Evolutionary conservation across 2,329 filamentous ascomycete genomes (phyloP).

Genomic region (Clonostachys rosea): DNA sequence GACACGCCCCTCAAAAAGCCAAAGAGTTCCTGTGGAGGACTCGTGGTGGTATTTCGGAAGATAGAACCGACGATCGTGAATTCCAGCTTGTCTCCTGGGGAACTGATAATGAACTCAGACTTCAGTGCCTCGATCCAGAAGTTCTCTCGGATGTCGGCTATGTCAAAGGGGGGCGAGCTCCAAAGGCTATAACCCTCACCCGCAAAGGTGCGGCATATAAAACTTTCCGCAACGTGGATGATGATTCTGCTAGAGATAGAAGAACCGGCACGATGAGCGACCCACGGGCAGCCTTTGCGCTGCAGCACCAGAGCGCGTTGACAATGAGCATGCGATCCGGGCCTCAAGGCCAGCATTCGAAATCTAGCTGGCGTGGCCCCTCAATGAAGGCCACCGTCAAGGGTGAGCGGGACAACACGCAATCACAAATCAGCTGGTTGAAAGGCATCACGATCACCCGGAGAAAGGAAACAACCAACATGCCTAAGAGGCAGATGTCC

Average conservation of each 20-base stretch:
- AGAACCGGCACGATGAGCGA: conserved; percentile 59
- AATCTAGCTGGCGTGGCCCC: conserved; percentile 45
- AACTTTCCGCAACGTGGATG: conserved; percentile 73
- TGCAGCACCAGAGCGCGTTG: conserved; percentile 34
- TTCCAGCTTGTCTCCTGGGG: conserved; percentile 95
- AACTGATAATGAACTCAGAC: conserved; percentile 74
- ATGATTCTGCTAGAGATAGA: conserved; percentile 50
- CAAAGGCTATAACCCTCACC: conserved; percentile 65
- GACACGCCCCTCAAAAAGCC: conserved; percentile 63
- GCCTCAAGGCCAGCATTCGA: conserved; percentile 3
- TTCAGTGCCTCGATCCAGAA: conserved; percentile 67
- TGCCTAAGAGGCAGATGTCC: conserved; percentile 37
- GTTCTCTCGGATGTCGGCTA: conserved; percentile 68
- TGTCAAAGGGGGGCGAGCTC: conserved; percentile 61
- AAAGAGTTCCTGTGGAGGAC: conserved; percentile 91
- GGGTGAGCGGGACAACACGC: conserved; percentile 38
- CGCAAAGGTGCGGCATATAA: conserved; percentile 82
- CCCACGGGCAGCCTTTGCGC: not conserved
- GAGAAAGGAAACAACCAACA: conserved; percentile 33
- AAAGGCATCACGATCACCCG: conserved; percentile 62
- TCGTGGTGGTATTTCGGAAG: conserved; percentile 61
- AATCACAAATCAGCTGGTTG: conserved; percentile 64
- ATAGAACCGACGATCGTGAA: conserved; percentile 70
- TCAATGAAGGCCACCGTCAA: conserved; percentile 54
- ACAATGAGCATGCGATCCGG: conserved; percentile 36